These are phyloP conservation scores for Fusarium nisikadoi DNA, from an alignment of 2,329 filamentous ascomycete genomes.

Conservation along the genomic window DNA sequence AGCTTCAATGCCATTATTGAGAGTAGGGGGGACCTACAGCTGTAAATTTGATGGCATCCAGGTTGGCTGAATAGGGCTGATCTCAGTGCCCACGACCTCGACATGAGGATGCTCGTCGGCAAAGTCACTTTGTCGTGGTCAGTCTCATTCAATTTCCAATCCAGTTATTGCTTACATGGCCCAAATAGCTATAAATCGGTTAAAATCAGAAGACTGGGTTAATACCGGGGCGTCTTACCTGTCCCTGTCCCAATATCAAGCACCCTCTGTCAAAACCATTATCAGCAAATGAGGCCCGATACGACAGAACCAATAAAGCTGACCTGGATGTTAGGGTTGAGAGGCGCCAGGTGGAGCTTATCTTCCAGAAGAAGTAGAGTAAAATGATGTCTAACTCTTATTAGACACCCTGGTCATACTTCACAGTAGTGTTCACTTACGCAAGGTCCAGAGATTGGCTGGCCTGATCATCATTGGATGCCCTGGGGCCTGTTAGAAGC, in stretches of 20 bases:
- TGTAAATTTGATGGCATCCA: slow-evolving; percentile 18
- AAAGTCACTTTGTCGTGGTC: slow-evolving; percentile 5
- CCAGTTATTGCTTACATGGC: not conserved
- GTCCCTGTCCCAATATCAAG: slow-evolving; percentile 17
- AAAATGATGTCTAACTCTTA: slow-evolving; percentile 1
- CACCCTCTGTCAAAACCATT: not conserved
- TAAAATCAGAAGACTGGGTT: fast-evolving
- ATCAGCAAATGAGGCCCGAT: not conserved
- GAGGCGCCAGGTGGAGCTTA: slow-evolving; percentile 3
- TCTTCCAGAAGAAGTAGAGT: not conserved
- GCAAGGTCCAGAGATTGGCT: slow-evolving; percentile 13
- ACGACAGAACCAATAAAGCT: not conserved
- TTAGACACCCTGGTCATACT: not conserved
- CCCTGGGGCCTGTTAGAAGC: not conserved
- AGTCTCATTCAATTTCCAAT: fast-evolving
- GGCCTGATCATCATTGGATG: slow-evolving; percentile 7
- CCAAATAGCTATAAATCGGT: not conserved
- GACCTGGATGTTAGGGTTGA: not conserved
- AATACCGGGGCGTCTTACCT: not conserved
- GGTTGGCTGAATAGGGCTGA: slow-evolving; percentile 18
- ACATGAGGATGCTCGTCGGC: slow-evolving; percentile 16
- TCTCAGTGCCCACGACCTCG: slow-evolving; percentile 23
- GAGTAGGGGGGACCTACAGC: not conserved
- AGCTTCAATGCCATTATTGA: fast-evolving
- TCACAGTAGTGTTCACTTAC: not conserved